Base-by-base conservation (phyloP, 805 yeast species). In the Cyberlindnera mrakii region DNA sequence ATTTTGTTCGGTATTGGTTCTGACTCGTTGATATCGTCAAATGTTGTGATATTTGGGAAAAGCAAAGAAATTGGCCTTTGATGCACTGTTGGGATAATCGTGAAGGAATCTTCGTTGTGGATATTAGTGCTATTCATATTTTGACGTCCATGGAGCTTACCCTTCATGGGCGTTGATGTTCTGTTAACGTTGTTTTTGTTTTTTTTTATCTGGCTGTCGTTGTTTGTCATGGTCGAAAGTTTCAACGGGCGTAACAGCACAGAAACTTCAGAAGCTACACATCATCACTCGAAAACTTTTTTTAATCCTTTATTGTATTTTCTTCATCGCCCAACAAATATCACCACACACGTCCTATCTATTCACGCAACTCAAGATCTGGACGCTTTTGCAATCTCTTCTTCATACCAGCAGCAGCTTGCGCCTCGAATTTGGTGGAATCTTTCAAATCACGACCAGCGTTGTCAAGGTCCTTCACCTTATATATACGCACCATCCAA, bases 401-500 rank as follows among this genome's bases (percentile, higher is more conserved):
- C 49, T 63, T 64, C 36, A 60, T 43, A 38, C 64, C 61, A 47
- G 56, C 55, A 6, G 53, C 43, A 23, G 55, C 48, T 29, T 59
- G 55, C 43, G 70, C 72, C 30, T 77, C 80, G 48, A 76, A 76
- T 25, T 63, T 67, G 29, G 82, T 74, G 33, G 80, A 80, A n/a
- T 72, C 70, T 33, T 69, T 68, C 52, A 82, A 67, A 52, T 79
- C 82, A 64, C 99, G 80, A 39, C 98, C 99, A 52, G 86, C 78
- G 47, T 77, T 78, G 64, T 93, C 99, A 46, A 75, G 72, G 47
- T 88, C 91, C 66, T 89, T 93, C 53, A 93, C 85, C 72, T 88
- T 85, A 70, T 87, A 93, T 48, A 93, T 77, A 67, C 99, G 80
- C 16, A 93, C 97, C 54, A 93, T 76, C 97, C 97, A 95, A 72